These are phyloP conservation scores for Boletus insuetus DNA, from an alignment of 768 basidiomycete genomes.

Conservation along the genomic window DNA sequence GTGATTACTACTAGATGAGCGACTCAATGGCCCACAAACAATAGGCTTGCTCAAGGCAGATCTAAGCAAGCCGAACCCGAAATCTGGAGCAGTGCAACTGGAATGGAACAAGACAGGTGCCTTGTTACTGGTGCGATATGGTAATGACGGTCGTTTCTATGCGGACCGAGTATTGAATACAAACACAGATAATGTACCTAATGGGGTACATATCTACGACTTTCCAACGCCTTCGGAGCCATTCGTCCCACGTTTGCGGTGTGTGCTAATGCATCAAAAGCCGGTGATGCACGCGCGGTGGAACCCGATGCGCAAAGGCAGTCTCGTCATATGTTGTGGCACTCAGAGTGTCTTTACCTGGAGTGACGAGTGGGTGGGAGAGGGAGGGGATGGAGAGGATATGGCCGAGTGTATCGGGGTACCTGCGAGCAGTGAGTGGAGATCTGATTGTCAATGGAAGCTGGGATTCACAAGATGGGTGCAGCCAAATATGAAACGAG, in stretches of 20 bases:
- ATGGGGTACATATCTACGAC: slow-evolving; percentile 63
- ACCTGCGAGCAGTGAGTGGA: slow-evolving; percentile 65
- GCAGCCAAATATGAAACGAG: slow-evolving; percentile 69
- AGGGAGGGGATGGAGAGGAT: slow-evolving; percentile 58
- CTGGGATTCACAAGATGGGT: background rate
- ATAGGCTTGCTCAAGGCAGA: slow-evolving; percentile 52
- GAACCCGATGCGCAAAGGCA: slow-evolving; percentile 83
- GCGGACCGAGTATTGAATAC: background rate
- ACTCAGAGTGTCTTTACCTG: slow-evolving; percentile 68
- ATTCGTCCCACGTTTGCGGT: slow-evolving; percentile 60
- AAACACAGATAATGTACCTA: slow-evolving; percentile 57
- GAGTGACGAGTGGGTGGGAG: slow-evolving; percentile 79
- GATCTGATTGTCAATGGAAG: background rate
- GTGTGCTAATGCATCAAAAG: slow-evolving; percentile 62
- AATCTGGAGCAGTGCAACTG: slow-evolving; percentile 66
- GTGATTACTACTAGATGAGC: slow-evolving; percentile 51
- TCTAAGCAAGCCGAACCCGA: slow-evolving; percentile 59
- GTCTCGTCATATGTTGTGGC: slow-evolving; percentile 65
- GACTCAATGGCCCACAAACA: slow-evolving; percentile 53
- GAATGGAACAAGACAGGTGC: slow-evolving; percentile 81
- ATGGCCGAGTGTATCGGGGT: slow-evolving; percentile 91
- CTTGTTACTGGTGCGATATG: slow-evolving; percentile 70
- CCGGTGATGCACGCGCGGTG: slow-evolving; percentile 68
- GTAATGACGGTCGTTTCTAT: slow-evolving; percentile 35
- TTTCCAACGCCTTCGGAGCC: slow-evolving; percentile 62